Percentiles rank a stretch among this genome's conserved stretches.
Evolutionary conservation across 108 stramenopile genomes (phyloP).

Genomic region (Schizochytrium sp.): DNA sequence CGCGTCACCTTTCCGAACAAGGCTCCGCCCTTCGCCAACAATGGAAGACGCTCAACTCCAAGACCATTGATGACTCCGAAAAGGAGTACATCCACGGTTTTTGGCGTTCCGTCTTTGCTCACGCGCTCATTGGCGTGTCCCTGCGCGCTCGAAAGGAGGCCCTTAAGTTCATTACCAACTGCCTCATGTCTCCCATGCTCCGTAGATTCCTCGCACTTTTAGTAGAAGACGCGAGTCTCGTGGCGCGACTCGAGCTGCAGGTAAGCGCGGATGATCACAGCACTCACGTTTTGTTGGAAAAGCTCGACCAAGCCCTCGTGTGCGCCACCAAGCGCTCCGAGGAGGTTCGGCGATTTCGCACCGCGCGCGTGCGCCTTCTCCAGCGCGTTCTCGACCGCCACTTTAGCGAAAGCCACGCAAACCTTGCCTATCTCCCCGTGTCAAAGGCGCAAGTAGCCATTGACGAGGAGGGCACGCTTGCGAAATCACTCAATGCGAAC

Average conservation of each 20-base stretch:
- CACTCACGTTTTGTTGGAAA: neutral
- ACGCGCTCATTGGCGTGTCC: neutral
- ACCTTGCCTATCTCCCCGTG: neutral
- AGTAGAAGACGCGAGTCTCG: neutral
- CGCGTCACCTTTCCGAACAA: neutral
- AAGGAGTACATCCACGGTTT: neutral
- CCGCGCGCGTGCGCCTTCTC: neutral
- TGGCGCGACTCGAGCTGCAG: neutral
- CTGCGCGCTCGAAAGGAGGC: neutral
- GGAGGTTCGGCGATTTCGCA: neutral
- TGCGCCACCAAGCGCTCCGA: neutral
- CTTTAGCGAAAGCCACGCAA: neutral
- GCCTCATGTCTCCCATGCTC: neutral
- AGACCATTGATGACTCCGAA: neutral
- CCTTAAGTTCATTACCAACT: neutral
- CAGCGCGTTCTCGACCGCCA: neutral
- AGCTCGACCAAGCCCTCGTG: neutral
- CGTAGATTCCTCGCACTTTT: neutral
- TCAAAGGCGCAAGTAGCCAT: neutral
- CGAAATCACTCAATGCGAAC: neutral
- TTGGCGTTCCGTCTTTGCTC: neutral
- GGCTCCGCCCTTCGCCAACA: neutral
- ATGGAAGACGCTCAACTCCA: neutral
- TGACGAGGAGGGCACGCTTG: neutral
- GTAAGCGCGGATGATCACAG: neutral